Percentiles rank a stretch among this genome's conserved stretches.
These are phyloP conservation scores for Citrullus amarus DNA, from an alignment of 306 rosid species.

Conservation along the genomic window DNA sequence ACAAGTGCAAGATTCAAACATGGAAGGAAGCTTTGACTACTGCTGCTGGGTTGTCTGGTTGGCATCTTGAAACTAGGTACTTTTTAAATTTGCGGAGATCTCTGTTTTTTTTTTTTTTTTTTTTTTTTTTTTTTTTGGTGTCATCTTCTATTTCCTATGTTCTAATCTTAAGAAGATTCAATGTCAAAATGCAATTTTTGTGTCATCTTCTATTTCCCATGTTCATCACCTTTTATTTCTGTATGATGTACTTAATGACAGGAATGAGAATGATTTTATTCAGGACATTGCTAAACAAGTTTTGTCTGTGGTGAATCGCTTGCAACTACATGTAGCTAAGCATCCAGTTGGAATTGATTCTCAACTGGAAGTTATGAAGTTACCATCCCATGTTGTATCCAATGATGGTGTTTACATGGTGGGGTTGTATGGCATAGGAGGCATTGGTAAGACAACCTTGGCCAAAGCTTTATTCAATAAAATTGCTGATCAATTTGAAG, in stretches of 20 bases:
- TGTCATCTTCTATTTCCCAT: not conserved
- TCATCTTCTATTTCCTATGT: no score
- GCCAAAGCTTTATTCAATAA: slow-evolving; percentile 16
- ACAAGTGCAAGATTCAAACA: not conserved
- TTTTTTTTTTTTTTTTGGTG: no score
- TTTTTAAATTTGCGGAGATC: no score
- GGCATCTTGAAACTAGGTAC: not conserved
- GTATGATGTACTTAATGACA: not conserved
- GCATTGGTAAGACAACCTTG: slow-evolving; percentile 10
- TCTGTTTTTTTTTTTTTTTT: not conserved
- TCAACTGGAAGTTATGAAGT: not conserved
- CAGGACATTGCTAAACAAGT: not conserved
- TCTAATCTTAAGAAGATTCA: not conserved
- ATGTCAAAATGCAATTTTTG: not conserved
- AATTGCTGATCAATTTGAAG: not conserved
- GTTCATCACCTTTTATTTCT: not conserved
- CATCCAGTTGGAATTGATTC: not conserved
- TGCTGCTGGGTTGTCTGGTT: not conserved
- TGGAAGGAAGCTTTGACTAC: not conserved
- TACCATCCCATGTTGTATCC: no score
- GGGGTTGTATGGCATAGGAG: slow-evolving; percentile 14
- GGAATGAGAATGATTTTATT: not conserved
- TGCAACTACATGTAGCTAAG: not conserved
- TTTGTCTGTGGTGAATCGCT: not conserved
- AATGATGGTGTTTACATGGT: not conserved